Conservation (phyloP, 2,329 filamentous ascomycete genomes). For the Fusarium albosuccineum region DNA sequence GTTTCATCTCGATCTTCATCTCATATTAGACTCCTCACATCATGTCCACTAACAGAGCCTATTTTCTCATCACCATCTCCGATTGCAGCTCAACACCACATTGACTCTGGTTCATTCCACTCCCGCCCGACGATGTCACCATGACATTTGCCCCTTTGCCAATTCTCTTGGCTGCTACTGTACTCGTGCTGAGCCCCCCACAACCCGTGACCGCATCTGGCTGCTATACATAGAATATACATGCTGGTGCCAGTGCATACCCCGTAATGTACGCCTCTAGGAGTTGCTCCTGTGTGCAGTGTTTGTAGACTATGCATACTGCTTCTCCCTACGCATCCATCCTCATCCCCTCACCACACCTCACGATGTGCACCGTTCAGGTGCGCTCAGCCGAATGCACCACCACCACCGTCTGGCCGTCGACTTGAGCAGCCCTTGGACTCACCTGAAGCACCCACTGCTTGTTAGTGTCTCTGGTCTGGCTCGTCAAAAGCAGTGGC, state of each 20-base stretch:
- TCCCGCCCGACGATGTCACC: conserved; percentile 32
- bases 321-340: conserved; percentile 8
- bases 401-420: not conserved
- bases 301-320: conserved; percentile 6
- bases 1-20: conserved; percentile 12
- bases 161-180: conserved; percentile 9
- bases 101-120: conserved; percentile 18
- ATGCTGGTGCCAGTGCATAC: conserved; percentile 12
- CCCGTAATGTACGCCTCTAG: not conserved
- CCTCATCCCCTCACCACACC: not conserved
- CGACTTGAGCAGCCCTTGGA: conserved; percentile 8
- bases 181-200: conserved; percentile 23
- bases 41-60: not conserved
- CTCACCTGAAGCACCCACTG: conserved; percentile 45
- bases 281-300: not conserved
- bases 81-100: conserved; percentile 18
- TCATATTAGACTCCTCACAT: conserved; percentile 9
- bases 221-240: conserved; percentile 45
- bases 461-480: conserved; percentile 25
- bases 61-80: conserved; percentile 18
- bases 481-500: conserved; percentile 24
- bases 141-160: conserved; percentile 28
- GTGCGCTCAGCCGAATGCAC: conserved; percentile 17
- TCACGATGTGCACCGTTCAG: conserved; percentile 9
- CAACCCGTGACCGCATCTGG: conserved; percentile 18